These are phyloP conservation scores for Lanmaoa rubissima DNA, from an alignment of 768 basidiomycete genomes.

Conservation along the genomic window DNA sequence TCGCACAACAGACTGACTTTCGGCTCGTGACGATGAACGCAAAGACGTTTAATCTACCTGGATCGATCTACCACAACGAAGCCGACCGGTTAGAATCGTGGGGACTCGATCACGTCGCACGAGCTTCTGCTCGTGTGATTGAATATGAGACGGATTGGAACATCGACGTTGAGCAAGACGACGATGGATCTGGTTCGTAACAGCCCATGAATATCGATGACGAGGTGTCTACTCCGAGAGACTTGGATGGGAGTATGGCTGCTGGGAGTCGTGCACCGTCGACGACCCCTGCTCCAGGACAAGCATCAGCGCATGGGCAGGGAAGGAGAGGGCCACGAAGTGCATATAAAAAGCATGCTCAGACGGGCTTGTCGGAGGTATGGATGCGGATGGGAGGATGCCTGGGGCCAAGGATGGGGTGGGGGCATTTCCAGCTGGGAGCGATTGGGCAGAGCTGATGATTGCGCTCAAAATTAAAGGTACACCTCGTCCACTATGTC, in stretches of 20 bases:
- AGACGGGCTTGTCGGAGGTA: constrained; percentile 40
- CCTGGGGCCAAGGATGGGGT: constrained; percentile 59
- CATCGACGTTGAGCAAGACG: not conserved
- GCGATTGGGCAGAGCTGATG: constrained; percentile 73
- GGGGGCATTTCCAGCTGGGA: constrained; percentile 66
- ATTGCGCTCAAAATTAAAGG: constrained; percentile 75
- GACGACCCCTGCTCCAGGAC: constrained; percentile 29
- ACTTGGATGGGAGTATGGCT: too few relatives aligned
- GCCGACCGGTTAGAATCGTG: not conserved
- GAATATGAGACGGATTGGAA: not conserved
- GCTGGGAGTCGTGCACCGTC: too few relatives aligned
- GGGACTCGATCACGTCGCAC: too few relatives aligned
- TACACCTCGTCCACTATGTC: constrained; percentile 17
- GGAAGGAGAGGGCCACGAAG: constrained; percentile 48
- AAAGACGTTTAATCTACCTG: too few relatives aligned
- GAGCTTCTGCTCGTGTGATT: not conserved
- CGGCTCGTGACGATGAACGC: constrained; percentile 72
- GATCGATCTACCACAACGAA: too few relatives aligned
- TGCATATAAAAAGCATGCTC: constrained; percentile 51
- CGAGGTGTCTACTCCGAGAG: too few relatives aligned
- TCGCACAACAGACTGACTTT: constrained; percentile 53
- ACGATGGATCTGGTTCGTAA: not conserved
- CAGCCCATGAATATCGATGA: constrained; percentile 23
- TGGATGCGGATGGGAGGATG: constrained; percentile 65
- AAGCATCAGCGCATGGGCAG: not conserved